Evolutionary conservation across 2,329 filamentous ascomycete species (phyloP).

Genomic region (Trichoderma polysporum): DNA sequence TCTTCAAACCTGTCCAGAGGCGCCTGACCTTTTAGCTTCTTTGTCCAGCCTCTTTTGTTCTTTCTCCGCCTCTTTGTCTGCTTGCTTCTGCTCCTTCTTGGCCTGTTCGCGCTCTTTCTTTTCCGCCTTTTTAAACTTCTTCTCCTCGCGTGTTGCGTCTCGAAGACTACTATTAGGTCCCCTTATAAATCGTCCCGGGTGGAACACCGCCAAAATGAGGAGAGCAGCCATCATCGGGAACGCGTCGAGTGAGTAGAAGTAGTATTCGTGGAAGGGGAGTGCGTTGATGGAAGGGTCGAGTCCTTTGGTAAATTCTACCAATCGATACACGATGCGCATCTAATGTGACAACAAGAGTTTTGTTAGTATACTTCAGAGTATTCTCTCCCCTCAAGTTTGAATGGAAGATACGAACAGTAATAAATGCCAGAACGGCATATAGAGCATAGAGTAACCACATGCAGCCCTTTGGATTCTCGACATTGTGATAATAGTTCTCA

Average conservation of each 20-base stretch:
- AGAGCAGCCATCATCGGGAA: slow-evolving; percentile 3
- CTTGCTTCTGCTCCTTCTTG: background rate
- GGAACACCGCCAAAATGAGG: background rate
- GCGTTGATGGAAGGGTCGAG: background rate
- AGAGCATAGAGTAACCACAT: background rate
- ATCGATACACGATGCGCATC: slow-evolving; percentile 11
- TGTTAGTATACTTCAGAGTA: background rate
- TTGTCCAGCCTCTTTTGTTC: background rate
- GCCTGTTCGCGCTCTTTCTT: background rate
- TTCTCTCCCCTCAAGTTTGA: background rate
- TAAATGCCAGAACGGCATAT: slow-evolving; percentile 3
- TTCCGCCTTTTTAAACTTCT: background rate
- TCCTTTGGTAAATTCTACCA: background rate
- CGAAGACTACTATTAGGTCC: slow-evolving; percentile 6
- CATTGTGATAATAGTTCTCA: too few species aligned
- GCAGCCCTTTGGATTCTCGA: background rate
- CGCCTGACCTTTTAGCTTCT: background rate
- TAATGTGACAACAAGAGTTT: background rate
- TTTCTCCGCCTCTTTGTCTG: background rate
- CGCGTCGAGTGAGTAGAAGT: slow-evolving; percentile 8
- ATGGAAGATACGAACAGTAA: background rate
- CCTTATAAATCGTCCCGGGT: background rate
- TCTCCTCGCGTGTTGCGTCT: background rate
- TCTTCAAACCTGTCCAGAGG: background rate
- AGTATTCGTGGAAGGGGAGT: slow-evolving; percentile 10